These are phyloP conservation scores for Fusarium sp. DNA, from an alignment of 2,329 filamentous ascomycete genomes.

Conservation along the genomic window DNA sequence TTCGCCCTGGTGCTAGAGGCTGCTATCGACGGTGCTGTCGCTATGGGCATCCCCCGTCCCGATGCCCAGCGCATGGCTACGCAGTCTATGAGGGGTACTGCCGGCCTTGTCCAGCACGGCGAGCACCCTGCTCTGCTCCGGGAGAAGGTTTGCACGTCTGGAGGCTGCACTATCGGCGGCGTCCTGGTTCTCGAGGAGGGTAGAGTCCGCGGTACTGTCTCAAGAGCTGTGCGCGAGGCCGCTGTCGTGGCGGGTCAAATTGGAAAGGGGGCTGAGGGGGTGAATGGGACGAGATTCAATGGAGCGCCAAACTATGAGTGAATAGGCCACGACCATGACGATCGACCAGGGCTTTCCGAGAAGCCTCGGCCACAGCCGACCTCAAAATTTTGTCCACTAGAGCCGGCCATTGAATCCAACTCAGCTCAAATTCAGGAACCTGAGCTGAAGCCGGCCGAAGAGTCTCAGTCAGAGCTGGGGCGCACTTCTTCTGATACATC, in stretches of 20 bases:
- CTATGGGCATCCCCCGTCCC: conserved; percentile 80
- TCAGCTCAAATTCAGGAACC: conserved; percentile 6
- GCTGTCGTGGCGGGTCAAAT: conserved; percentile 78
- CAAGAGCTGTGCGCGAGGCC: conserved; percentile 79
- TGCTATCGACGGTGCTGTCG: conserved; percentile 82
- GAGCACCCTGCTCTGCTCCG: conserved; percentile 82
- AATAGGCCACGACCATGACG: conserved; percentile 16
- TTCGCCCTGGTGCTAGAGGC: conserved; percentile 83
- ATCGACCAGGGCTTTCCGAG: not conserved
- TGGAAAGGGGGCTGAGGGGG: conserved; percentile 56
- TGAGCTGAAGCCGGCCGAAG: conserved; percentile 6
- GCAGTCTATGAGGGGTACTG: conserved; percentile 82
- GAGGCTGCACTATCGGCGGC: conserved; percentile 83
- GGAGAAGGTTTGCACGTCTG: conserved; percentile 84
- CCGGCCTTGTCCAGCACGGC: conserved; percentile 76
- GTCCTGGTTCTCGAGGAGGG: conserved; percentile 82
- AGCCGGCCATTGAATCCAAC: conserved; percentile 2
- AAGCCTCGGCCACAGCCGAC: conserved; percentile 5
- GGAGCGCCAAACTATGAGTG: conserved; percentile 32
- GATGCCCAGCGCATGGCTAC: conserved; percentile 84
- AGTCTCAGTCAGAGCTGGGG: not conserved
- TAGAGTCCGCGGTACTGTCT: conserved; percentile 75
- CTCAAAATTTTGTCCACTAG: conserved; percentile 1
- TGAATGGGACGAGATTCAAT: conserved; percentile 54
- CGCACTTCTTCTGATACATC: conserved; percentile 2